Base-by-base conservation (phyloP, 305 asterid genomes). In the Plantago coronopus region DNA sequence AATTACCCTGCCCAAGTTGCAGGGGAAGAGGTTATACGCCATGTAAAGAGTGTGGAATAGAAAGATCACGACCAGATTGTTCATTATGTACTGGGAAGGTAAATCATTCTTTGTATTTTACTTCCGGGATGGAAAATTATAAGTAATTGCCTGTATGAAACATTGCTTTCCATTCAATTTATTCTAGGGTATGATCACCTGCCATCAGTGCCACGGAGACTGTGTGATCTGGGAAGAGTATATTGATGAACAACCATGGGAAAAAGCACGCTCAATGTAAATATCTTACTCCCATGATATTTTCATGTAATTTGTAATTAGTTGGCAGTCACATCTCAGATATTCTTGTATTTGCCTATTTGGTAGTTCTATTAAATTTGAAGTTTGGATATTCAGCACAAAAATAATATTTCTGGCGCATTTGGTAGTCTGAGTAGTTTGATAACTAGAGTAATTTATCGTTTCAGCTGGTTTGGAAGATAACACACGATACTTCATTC, bases 151-250 rank as follows among this genome's bases (percentile, higher is more conserved):
- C 20, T 47, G 50, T 10, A 17, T 53, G 19, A 17, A 54, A 42
- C 57, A 10, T 31, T 16, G 18, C 17, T n/a, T 47, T 25, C 21
- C 17, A 45, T 31, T 56, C 57, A 11, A 44, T 48, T 16, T 67
- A 48, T 47, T 31, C 47, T 68, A 91, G 98, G 98, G 97, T 49
- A 73, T 81, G 25, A 71, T 76, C 59, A 80, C 84, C 57, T 89
- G 98, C 75, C 74, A 76, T 58, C 91, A 82, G 76, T 91, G 98
- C 71, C 75, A 61, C 51, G 98, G 97, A 56, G 98, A 89, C 58
- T 87, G 98, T 69, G 97, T 93, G 60, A 79, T 93, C 48, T 93
- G 98, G 98, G 96, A 93, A 79, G 98, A 91, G 61, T 84, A 91
- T 15, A 86, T 89, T 25, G 97, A 93, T 63, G 97, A 93, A 78